Conservation (phyloP, 108 stramenopile genomes). For the Pseudonitzschia pungens region DNA sequence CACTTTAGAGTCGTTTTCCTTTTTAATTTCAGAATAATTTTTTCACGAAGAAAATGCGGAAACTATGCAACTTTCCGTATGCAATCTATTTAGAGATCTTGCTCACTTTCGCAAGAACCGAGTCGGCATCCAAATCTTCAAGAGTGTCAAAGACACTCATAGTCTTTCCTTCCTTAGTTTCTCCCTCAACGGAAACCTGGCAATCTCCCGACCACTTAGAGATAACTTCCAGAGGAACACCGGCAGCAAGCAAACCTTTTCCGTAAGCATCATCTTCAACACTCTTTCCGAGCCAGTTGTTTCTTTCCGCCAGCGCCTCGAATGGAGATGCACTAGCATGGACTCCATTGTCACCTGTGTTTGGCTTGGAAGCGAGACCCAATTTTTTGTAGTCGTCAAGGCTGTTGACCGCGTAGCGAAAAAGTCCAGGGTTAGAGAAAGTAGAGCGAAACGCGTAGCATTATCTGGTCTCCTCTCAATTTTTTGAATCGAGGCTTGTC, state of each 20-base stretch:
- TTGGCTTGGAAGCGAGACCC: constrained; percentile 63
- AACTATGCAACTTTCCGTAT: too few relatives aligned
- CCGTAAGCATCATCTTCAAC: constrained; percentile 71
- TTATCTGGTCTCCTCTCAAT: too few relatives aligned
- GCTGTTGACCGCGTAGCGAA: background rate
- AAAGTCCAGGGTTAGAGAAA: too few relatives aligned
- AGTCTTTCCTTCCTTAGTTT: constrained; percentile 47
- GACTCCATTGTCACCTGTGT: constrained; percentile 90
- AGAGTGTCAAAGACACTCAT: constrained; percentile 79
- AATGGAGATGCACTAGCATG: constrained; percentile 85
- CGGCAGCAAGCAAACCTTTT: constrained; percentile 59
- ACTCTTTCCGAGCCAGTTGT: constrained; percentile 65
- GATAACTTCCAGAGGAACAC: constrained; percentile 63
- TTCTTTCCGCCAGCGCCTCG: constrained; percentile 82
- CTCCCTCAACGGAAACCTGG: constrained; percentile 66
- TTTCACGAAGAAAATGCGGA: too few relatives aligned
- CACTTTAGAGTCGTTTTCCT: too few relatives aligned
- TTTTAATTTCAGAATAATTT: too few relatives aligned
- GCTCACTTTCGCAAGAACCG: constrained; percentile 58
- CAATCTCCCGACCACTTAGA: constrained; percentile 67
- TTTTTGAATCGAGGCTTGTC: too few relatives aligned
- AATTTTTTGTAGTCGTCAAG: constrained; percentile 57
- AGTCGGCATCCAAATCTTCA: constrained; percentile 78
- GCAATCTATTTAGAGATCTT: constrained; percentile 41
- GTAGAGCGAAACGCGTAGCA: too few relatives aligned